Evolutionary conservation across 768 basidiomycete species (phyloP).

Genomic region (Chalciporus chontae): DNA sequence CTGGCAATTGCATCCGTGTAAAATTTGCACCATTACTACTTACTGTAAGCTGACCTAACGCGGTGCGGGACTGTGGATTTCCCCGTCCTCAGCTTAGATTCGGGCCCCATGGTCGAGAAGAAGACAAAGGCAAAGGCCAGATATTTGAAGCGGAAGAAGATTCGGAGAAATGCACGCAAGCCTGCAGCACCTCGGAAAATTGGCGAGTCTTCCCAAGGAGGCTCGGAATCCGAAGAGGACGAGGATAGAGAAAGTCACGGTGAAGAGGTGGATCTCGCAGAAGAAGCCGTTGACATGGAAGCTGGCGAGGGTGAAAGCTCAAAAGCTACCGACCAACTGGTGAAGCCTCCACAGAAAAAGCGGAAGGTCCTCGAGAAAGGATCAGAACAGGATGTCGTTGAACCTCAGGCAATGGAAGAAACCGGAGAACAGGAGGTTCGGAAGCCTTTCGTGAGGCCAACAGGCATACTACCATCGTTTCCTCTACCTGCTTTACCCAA

Average conservation of each 20-base stretch:
- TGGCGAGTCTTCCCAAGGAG: constrained; percentile 18
- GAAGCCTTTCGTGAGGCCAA: constrained; percentile 13
- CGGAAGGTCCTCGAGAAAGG: constrained; percentile 33
- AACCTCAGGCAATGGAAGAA: background rate
- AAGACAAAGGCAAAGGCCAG: constrained; percentile 73
- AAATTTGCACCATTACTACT: too few species aligned
- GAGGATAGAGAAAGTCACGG: constrained; percentile 19
- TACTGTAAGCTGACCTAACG: too few species aligned
- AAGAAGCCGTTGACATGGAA: constrained; percentile 15
- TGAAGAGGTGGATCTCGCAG: constrained; percentile 15
- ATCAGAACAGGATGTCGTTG: constrained; percentile 16
- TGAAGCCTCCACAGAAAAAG: constrained; percentile 42
- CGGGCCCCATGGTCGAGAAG: too few species aligned
- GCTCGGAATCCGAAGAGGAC: constrained; percentile 21
- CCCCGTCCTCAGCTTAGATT: too few species aligned
- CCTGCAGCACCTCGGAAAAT: constrained; percentile 24
- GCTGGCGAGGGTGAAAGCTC: constrained; percentile 5
- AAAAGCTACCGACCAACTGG: constrained; percentile 3
- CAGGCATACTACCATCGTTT: constrained; percentile 57
- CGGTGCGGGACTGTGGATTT: too few species aligned
- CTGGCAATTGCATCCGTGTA: background rate
- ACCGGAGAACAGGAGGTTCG: constrained; percentile 1
- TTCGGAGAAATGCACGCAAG: constrained; percentile 54
- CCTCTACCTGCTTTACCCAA: constrained; percentile 63
- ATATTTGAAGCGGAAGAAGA: constrained; percentile 71